Evolutionary conservation across 495 filamentous ascomycete genomes (phyloP), one percentile per base, ranked within the genome.

Genomic region (Hypomontagnella submonticulosa): DNA sequence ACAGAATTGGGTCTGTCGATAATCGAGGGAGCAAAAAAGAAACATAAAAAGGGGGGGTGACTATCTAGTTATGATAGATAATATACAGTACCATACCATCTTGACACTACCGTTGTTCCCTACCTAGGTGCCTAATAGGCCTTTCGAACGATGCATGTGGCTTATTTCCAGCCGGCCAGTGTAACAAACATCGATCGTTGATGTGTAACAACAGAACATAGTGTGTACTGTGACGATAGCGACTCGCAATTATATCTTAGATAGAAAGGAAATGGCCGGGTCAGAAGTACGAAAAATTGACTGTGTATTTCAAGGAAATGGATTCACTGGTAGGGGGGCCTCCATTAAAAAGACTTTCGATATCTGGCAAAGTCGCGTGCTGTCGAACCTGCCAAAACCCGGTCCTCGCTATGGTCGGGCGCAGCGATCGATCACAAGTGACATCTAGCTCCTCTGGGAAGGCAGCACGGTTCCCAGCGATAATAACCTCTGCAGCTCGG

Each of bases 401-500:
- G 48, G 23, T 20, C 49, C 38, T 37, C 49, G 34, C 55, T 38
- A 18, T 57, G 42, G 49, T 30, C 38, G 37, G 63, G 57, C 56
- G 51, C 56, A 56, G 48, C 43, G 20, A 58, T 59, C 20, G 34
- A 44, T 42, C 37, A 47, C 61, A 57, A 48, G 18, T 44, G 27
- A 44, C 46, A 27, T 27, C 23, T 27, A 27, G 23, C 23, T 27
- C 6, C 23, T 27, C 23, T 27, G 23, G 23, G 23, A 27, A 27
- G 23, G 23, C 23, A 27, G 15, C 16, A 37, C 16, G 36, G 10
- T 41, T 38, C 46, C 54, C 33, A 52, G 47, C 61, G 38, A 7
- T 32, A 54, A 38, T 44, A 53, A 51, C 47, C 52, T 4, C 12
- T 53, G 61, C 61, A 65, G 32, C 46, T 47, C 53, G 61, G 61